Conservation (phyloP, 352 stramenopile genomes). For the Globisporangium uncinulatum region DNA sequence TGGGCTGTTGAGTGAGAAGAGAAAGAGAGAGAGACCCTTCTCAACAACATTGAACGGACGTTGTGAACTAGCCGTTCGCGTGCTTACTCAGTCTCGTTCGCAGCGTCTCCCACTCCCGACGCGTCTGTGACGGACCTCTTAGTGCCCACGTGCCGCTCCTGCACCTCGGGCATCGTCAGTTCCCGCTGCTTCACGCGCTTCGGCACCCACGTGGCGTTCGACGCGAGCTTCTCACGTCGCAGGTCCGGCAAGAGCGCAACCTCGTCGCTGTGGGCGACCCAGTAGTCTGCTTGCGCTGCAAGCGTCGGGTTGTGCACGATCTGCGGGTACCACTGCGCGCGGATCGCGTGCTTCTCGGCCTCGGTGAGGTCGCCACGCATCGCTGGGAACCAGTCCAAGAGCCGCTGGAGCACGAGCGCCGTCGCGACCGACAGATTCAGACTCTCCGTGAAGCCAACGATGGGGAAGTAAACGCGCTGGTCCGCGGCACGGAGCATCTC, state of each 20-base stretch:
- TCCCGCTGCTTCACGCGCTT: conserved; percentile 60
- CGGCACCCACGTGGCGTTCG: conserved; percentile 51
- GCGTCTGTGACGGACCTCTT: neutral
- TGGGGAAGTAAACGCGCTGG: conserved; percentile 89
- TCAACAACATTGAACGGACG: too few species aligned
- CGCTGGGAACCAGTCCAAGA: conserved; percentile 74
- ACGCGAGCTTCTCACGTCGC: conserved; percentile 41
- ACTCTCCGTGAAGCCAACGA: conserved; percentile 92
- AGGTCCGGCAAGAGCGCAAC: conserved; percentile 52
- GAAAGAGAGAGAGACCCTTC: too few species aligned
- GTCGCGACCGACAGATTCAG: conserved; percentile 92
- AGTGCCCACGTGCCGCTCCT: conserved; percentile 28
- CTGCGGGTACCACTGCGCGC: conserved; percentile 52
- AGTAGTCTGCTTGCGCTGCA: conserved; percentile 40
- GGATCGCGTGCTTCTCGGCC: conserved; percentile 41
- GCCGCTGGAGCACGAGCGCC: conserved; percentile 87
- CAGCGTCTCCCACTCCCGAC: neutral
- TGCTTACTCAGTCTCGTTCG: too few species aligned
- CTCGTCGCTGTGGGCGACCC: conserved; percentile 29
- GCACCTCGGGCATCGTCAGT: conserved; percentile 55
- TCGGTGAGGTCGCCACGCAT: conserved; percentile 51
- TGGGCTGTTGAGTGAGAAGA: neutral
- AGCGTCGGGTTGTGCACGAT: conserved; percentile 67
- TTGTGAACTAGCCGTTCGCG: too few species aligned
- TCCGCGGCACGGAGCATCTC: conserved; percentile 88